Conservation (phyloP, 306 rosid species). For the Cercis canadensis region DNA sequence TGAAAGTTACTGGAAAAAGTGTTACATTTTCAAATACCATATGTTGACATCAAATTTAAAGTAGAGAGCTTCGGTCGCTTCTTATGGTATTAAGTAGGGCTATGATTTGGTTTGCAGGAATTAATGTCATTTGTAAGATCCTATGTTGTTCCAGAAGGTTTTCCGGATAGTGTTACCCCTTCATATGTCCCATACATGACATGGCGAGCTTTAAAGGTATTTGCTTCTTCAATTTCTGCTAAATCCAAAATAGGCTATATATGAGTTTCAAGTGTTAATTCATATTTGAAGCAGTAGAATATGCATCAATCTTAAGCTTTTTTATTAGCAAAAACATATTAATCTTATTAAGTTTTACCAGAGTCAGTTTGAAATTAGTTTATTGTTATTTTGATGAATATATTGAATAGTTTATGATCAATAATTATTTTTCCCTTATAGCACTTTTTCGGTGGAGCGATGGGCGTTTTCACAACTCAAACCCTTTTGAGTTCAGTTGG, state of each 20-base stretch:
- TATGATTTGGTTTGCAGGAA: constrained; percentile 57
- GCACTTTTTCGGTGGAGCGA: constrained; percentile 99
- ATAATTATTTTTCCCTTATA: constrained; percentile 31
- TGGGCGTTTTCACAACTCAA: constrained; percentile 98
- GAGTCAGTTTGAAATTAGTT: background rate
- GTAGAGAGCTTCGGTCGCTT: background rate
- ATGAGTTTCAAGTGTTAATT: background rate
- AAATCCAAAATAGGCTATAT: background rate
- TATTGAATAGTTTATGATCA: background rate
- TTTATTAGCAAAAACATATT: too few relatives aligned
- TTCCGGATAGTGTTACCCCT: constrained; percentile 85
- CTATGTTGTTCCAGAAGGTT: constrained; percentile 97
- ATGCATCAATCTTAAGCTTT: background rate
- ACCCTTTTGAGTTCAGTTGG: constrained; percentile 92
- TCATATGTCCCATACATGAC: constrained; percentile 97
- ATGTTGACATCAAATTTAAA: background rate
- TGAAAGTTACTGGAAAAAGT: background rate
- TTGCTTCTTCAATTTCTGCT: background rate
- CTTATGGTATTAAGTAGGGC: background rate
- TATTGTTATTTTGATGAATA: background rate
- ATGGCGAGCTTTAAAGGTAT: constrained; percentile 97
- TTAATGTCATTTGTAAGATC: constrained; percentile 74
- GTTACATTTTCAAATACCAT: background rate
- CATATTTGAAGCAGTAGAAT: background rate
- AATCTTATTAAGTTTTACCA: background rate